Percentiles rank a stretch among this genome's conserved stretches.
These are phyloP conservation scores for Dentipellis fragilis DNA, from an alignment of 768 basidiomycete genomes.

Conservation along the genomic window DNA sequence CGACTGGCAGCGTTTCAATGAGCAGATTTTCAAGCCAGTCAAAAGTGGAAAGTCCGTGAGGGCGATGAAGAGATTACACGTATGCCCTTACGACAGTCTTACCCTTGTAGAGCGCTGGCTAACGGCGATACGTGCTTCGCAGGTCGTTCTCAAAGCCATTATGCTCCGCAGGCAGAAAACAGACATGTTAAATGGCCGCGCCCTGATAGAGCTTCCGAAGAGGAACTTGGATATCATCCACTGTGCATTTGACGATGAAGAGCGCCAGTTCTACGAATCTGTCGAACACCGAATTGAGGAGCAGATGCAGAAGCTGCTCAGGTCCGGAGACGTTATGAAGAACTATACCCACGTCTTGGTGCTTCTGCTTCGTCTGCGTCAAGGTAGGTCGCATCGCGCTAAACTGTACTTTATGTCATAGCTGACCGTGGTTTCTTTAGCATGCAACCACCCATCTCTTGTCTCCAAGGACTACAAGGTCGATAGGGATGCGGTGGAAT, in stretches of 20 bases:
- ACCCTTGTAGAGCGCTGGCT: background rate
- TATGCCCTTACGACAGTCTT: slow-evolving; percentile 19
- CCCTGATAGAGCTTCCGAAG: slow-evolving; percentile 70
- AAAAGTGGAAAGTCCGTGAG: slow-evolving; percentile 52
- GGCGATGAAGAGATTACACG: slow-evolving; percentile 82
- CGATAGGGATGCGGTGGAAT: slow-evolving; percentile 71
- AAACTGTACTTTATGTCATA: background rate
- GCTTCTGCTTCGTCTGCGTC: slow-evolving; percentile 72
- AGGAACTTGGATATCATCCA: slow-evolving; percentile 61
- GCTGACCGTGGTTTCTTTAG: slow-evolving; percentile 26
- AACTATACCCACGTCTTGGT: slow-evolving; percentile 65
- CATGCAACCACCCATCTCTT: slow-evolving; percentile 83
- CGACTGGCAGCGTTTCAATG: slow-evolving; percentile 71
- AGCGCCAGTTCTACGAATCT: slow-evolving; percentile 69
- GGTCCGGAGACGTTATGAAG: slow-evolving; percentile 35
- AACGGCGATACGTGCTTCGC: background rate
- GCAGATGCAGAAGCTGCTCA: slow-evolving; percentile 47
- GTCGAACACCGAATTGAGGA: slow-evolving; percentile 59
- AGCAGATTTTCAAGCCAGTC: slow-evolving; percentile 69
- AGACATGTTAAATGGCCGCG: slow-evolving; percentile 65
- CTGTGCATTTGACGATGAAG: slow-evolving; percentile 69
- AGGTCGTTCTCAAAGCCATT: slow-evolving; percentile 74
- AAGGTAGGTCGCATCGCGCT: slow-evolving; percentile 43
- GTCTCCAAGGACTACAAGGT: slow-evolving; percentile 66
- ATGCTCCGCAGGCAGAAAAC: slow-evolving; percentile 88